Conservation (phyloP, 148 eudicot genomes). For the Polygonum maritimum region DNA sequence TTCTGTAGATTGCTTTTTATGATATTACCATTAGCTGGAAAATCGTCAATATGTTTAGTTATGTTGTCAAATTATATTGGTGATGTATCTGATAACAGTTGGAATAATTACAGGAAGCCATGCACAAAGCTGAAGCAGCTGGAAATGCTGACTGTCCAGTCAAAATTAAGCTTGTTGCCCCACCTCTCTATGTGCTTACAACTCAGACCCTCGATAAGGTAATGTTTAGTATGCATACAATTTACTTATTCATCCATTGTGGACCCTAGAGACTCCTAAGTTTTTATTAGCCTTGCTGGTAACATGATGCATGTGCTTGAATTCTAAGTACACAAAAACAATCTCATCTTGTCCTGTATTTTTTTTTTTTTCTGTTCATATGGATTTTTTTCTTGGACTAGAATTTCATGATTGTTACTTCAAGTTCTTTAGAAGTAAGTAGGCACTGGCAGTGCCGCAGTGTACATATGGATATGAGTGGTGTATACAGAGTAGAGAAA, state of each 20-base stretch:
- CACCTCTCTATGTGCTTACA: constrained; percentile 86
- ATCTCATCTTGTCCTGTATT: not conserved
- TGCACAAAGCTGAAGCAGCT: constrained; percentile 96
- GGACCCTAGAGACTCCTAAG: not conserved
- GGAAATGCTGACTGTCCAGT: constrained; percentile 92
- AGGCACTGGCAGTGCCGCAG: not conserved
- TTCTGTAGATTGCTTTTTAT: not conserved
- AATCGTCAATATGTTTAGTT: not conserved
- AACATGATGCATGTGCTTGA: not conserved
- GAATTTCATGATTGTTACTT: not conserved
- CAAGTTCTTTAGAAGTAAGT: not conserved
- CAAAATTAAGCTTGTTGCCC: constrained; percentile 91
- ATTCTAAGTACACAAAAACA: not conserved
- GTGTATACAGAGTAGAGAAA: not conserved
- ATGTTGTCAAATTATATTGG: not conserved
- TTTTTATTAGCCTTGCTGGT: not conserved
- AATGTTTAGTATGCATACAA: constrained; percentile 1
- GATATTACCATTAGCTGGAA: not conserved
- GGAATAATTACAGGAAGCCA: constrained; percentile 57
- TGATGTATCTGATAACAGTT: not conserved
- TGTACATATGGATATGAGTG: not conserved
- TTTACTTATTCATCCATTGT: not conserved
- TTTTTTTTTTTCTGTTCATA: not conserved
- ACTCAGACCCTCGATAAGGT: constrained; percentile 99
- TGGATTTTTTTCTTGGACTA: not conserved